Base-by-base conservation (phyloP, 2,329 filamentous ascomycete genomes). In the Rutstroemia sp. region DNA sequence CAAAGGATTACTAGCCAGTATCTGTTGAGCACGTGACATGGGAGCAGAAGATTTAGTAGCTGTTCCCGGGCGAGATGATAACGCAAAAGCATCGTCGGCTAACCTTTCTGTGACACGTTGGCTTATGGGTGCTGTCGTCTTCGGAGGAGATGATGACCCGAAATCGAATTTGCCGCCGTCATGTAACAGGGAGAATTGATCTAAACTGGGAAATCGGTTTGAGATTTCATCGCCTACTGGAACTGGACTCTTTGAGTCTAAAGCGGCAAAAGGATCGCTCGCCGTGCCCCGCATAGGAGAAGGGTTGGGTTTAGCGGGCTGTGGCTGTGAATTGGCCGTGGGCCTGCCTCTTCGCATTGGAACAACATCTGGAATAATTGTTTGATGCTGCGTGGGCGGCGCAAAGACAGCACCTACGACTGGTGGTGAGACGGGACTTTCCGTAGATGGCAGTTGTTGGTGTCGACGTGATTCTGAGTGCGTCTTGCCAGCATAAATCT, bases 291-390 rank as follows among this genome's bases (percentile, higher is more conserved):
- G 81, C 63, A 84, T 80, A 0, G 90, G 87, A 5, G 88, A 90
- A 7, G 84, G 80, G 64, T 75, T 86, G 53, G 80, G 81, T 66
- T 82, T 85, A 58, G 61, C 41, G 75, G 71, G 64, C 65, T 75
- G 63, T 50, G 72, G 68, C 56, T 76, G 75, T 23, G 73, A 70
- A 57, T 77, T 75, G 65, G 77, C 79, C 4, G 78, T 77, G 5
- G 91, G 88, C 59, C 90, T 79, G 4, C 94, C 94, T 73, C 94
- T 82, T 59, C 94, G 83, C 94, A 97, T 97, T 0, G 92, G 94
- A 39, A 88, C 85, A 60, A 99, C 90, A 23, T 96, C 90, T 8
- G 94, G 94, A 54, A 97, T 85, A 8, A 79, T 76, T 63, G 87
- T 82, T 54, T 87, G 82, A 63, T 87, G 81, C 56, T 87, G 82